Base-by-base conservation (phyloP, 257 asterid genomes). In the Gardenia jasminoides region DNA sequence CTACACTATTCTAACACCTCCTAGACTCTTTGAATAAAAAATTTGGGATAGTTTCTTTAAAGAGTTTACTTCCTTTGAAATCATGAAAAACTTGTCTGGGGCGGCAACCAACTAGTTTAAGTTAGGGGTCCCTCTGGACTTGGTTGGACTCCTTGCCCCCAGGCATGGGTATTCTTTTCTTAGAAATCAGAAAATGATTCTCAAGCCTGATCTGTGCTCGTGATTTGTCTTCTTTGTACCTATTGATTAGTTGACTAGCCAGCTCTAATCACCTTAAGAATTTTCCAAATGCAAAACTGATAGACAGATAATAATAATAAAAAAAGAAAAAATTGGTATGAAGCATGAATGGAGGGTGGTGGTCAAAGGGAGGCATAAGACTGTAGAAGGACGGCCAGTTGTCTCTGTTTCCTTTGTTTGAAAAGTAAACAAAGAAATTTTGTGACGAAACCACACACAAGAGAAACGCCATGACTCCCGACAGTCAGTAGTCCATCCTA, bases 391-490 rank as follows among this genome's bases (percentile, higher is more conserved):
- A 65, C 65, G 75, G 83, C 80, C 70, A 70, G 16, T 68, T 68
- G 75, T 47, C 68, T 33, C 47, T 72, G 26, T 50, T 33, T 48
- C 28, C 44, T 61, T 13, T 74, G 56, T n/a, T 77, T 24, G 16
- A 43, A 67, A 66, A 76, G 12, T 12, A 58, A 59, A 50, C 41
- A 33, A 7, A 67, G 1, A 33, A 13, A 33, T 4, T 67, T 41
- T 20, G 1, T 17, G 10, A 41, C 28, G 17, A 43, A 41, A 36
- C 33, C 30, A 70, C 16, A 70, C 74, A 3, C 67, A 43, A 76
- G 22, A 47, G 75, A 59, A 78, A 82, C 28, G 70, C 78, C 83
- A 75, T 19, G 11, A 41, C 82, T 78, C 56, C 19, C 67, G 80
- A 82, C 83, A 75, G 44, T 54, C 30, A 68, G 65, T 56, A 13